These are phyloP conservation scores for Exserohilum rostratum DNA, from an alignment of 2,329 filamentous ascomycete species.

Conservation along the genomic window DNA sequence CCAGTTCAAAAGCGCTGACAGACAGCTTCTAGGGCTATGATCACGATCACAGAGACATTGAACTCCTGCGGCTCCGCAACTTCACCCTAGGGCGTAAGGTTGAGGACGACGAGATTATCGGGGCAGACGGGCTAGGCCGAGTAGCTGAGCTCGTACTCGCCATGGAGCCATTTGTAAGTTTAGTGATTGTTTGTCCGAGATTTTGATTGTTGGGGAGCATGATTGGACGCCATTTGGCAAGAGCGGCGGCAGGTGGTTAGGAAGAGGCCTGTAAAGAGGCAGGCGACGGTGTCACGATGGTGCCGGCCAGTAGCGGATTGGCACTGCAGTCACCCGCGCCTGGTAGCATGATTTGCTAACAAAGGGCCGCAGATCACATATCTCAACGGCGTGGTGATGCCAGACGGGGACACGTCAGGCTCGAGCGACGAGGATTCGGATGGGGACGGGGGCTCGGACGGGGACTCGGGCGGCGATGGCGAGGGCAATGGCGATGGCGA, in stretches of 20 bases:
- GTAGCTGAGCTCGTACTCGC: slow-evolving; percentile 68
- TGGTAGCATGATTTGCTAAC: slow-evolving; percentile 27
- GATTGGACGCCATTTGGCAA: slow-evolving; percentile 8
- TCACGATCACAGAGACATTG: slow-evolving; percentile 77
- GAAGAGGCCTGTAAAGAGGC: slow-evolving; percentile 26
- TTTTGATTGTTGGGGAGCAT: not conserved
- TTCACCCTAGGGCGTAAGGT: slow-evolving; percentile 75
- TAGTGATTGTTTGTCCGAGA: not conserved
- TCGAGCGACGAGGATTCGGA: slow-evolving; percentile 38
- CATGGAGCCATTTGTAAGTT: slow-evolving; percentile 81
- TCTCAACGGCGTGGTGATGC: slow-evolving; percentile 58
- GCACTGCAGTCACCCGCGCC: slow-evolving; percentile 41
- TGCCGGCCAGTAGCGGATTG: slow-evolving; percentile 35
- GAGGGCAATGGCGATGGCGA: slow-evolving; percentile 23
- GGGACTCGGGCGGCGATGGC: slow-evolving; percentile 35
- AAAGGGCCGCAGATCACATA: slow-evolving; percentile 53
- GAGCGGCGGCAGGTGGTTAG: slow-evolving; percentile 5
- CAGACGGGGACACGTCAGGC: slow-evolving; percentile 49
- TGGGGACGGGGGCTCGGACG: slow-evolving; percentile 19
- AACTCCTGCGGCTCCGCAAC: slow-evolving; percentile 78
- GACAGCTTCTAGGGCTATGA: slow-evolving; percentile 67
- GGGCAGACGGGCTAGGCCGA: slow-evolving; percentile 66
- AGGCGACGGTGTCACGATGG: slow-evolving; percentile 19
- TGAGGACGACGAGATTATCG: slow-evolving; percentile 66
- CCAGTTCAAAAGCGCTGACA: slow-evolving; percentile 27